Evolutionary conservation across 1,139 yeast genomes (phyloP).

Genomic region (Nadsonia starkeyi-henricii): DNA sequence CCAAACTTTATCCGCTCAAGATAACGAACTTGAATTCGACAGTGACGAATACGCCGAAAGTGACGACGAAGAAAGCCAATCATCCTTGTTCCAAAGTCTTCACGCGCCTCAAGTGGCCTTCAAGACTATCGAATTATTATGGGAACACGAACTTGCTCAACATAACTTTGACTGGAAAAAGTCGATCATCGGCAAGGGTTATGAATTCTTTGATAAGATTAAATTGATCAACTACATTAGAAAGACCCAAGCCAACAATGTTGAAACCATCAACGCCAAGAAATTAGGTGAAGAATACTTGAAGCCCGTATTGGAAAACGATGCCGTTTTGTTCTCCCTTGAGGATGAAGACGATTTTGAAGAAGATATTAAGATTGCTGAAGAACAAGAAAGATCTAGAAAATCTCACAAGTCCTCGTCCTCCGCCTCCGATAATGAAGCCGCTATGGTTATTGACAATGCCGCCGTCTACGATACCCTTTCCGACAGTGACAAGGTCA

Average conservation of each 20-base stretch:
- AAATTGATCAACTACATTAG: slow-evolving; percentile 17
- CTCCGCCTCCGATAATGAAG: slow-evolving; percentile 1
- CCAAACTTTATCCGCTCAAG: slow-evolving; percentile 4
- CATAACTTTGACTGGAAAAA: slow-evolving; percentile 5
- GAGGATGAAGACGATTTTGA: slow-evolving; percentile 14
- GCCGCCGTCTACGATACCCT: not conserved
- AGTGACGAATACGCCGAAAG: slow-evolving; percentile 6
- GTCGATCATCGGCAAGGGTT: not conserved
- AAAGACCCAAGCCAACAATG: slow-evolving; percentile 4
- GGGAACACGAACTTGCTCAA: slow-evolving; percentile 2
- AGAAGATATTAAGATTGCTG: slow-evolving; percentile 9
- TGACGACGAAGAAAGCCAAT: not conserved
- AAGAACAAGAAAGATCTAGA: slow-evolving; percentile 6
- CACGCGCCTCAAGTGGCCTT: slow-evolving; percentile 3
- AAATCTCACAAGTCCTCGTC: slow-evolving; percentile 2
- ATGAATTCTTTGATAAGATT: slow-evolving; percentile 14
- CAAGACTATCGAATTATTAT: slow-evolving; percentile 3
- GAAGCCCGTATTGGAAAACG: slow-evolving; percentile 16
- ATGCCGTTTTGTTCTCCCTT: slow-evolving; percentile 12
- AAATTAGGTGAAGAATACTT: slow-evolving; percentile 12
- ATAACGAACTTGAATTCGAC: slow-evolving; percentile 6
- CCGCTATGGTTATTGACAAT: not conserved
- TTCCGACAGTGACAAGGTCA: not conserved
- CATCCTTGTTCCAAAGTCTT: slow-evolving; percentile 2
- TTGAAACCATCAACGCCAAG: slow-evolving; percentile 2